These are phyloP conservation scores for Debaryomycetaceae sp. DNA, from an alignment of 1,139 yeast genomes.

Conservation along the genomic window DNA sequence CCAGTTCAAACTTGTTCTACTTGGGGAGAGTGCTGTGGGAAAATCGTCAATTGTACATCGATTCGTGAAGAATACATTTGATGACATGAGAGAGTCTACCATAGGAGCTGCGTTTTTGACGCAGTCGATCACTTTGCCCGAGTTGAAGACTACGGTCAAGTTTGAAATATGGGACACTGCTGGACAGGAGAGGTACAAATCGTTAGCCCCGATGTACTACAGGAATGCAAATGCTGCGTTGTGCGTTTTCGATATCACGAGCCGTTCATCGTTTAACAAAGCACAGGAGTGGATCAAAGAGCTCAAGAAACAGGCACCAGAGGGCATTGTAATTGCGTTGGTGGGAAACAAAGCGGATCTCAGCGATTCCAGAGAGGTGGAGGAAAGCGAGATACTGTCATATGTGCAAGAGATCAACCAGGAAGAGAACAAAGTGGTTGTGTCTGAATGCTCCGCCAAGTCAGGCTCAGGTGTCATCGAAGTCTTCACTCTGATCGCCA, in stretches of 20 bases:
- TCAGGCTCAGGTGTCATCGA: slow-evolving; percentile 46
- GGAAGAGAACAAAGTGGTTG: slow-evolving; percentile 25
- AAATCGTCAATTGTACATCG: slow-evolving; percentile 47
- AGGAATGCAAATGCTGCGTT: slow-evolving; percentile 42
- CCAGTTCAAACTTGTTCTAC: slow-evolving; percentile 44
- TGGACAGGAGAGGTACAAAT: slow-evolving; percentile 47
- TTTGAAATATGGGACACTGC: slow-evolving; percentile 53
- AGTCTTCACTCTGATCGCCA: slow-evolving; percentile 38
- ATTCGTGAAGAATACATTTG: slow-evolving; percentile 71
- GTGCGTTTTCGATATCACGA: slow-evolving; percentile 35
- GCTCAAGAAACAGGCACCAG: slow-evolving; percentile 84
- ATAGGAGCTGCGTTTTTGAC: slow-evolving; percentile 97
- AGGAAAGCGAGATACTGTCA: slow-evolving; percentile 31
- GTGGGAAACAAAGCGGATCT: slow-evolving; percentile 89
- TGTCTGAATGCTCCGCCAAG: slow-evolving; percentile 47
- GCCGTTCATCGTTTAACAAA: slow-evolving; percentile 64
- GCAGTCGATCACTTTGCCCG: slow-evolving; percentile 61
- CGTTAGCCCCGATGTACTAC: slow-evolving; percentile 49
- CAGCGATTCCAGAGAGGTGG: slow-evolving; percentile 47
- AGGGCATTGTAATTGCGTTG: slow-evolving; percentile 77
- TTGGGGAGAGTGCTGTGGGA: slow-evolving; percentile 50
- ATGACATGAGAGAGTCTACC: slow-evolving; percentile 90
- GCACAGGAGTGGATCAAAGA: slow-evolving; percentile 98
- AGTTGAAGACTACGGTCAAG: slow-evolving; percentile 34
- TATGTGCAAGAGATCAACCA: slow-evolving; percentile 30